Percentiles rank a stretch among this genome's conserved stretches.
Evolutionary conservation across 73 alveolate species (phyloP).

Genomic region (Paramecium biaurelia): DNA sequence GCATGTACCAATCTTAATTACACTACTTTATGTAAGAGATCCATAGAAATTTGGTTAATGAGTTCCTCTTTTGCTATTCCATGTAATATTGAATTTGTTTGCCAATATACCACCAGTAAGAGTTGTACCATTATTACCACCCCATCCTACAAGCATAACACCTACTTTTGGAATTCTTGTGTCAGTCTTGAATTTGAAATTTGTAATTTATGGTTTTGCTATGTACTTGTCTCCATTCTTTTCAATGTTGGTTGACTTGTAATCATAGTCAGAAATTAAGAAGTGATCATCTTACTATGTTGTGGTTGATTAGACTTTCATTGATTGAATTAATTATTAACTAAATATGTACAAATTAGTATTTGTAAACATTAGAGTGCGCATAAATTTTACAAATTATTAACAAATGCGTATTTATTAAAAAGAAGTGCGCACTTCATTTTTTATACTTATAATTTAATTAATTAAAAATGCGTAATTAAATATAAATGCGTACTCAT

Average conservation of each 20-base stretch:
- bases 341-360: neutral
- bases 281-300: conserved; percentile 45
- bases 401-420: neutral
- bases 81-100: conserved; percentile 73
- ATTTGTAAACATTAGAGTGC: neutral
- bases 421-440: conserved; percentile 7
- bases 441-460: neutral
- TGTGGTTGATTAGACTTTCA: conserved; percentile 61
- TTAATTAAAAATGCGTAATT: neutral
- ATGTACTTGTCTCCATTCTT: conserved; percentile 50
- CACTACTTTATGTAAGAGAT: conserved; percentile 86
- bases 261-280: conserved; percentile 61
- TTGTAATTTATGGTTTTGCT: conserved; percentile 53
- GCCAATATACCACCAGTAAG: conserved; percentile 90
- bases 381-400: neutral
- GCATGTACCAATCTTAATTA: conserved; percentile 81
- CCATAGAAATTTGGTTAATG: conserved; percentile 91
- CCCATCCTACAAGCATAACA: conserved; percentile 94
- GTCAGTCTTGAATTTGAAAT: conserved; percentile 77
- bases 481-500: neutral
- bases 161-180: conserved; percentile 88
- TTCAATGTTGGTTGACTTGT: conserved; percentile 58
- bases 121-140: conserved; percentile 97
- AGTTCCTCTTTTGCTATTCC: conserved; percentile 93
- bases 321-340: neutral